These are phyloP conservation scores for Agrocybe pediades DNA, from an alignment of 768 basidiomycete genomes.

Conservation along the genomic window DNA sequence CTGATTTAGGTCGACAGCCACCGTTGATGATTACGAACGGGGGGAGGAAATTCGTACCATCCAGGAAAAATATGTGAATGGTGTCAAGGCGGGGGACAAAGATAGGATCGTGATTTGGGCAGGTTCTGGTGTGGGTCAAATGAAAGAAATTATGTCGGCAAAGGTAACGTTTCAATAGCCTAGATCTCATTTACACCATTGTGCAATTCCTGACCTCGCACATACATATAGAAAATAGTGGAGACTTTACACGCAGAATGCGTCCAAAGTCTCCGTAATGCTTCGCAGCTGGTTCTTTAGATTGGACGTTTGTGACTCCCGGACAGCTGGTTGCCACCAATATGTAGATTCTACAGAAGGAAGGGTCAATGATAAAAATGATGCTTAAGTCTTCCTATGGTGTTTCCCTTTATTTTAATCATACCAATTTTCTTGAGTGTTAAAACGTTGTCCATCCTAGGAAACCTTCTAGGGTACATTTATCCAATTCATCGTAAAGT, in stretches of 20 bases:
- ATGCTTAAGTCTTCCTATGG: no score
- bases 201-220: background rate
- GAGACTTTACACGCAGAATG: slow-evolving; percentile 53
- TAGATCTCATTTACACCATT: background rate
- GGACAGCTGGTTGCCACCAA: no score
- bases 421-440: no score
- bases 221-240: slow-evolving; percentile 52
- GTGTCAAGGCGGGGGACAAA: slow-evolving; percentile 43
- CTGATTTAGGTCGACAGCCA: slow-evolving; percentile 35
- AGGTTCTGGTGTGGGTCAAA: slow-evolving; percentile 63
- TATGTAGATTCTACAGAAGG: no score
- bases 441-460: no score
- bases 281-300: slow-evolving; percentile 2
- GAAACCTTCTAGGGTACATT: no score
- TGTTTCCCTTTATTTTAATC: no score
- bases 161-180: slow-evolving; percentile 28
- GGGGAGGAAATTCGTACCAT: slow-evolving; percentile 46
- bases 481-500: no score
- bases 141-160: slow-evolving; percentile 44
- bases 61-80: slow-evolving; percentile 47
- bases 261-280: slow-evolving; percentile 11
- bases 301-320: no score
- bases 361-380: no score
- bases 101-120: slow-evolving; percentile 67
- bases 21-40: slow-evolving; percentile 56